Percentiles rank a stretch among this genome's conserved stretches.
Evolutionary conservation across 164 flowering plant genomes (phyloP).

Genomic region (Vitis labrusca): DNA sequence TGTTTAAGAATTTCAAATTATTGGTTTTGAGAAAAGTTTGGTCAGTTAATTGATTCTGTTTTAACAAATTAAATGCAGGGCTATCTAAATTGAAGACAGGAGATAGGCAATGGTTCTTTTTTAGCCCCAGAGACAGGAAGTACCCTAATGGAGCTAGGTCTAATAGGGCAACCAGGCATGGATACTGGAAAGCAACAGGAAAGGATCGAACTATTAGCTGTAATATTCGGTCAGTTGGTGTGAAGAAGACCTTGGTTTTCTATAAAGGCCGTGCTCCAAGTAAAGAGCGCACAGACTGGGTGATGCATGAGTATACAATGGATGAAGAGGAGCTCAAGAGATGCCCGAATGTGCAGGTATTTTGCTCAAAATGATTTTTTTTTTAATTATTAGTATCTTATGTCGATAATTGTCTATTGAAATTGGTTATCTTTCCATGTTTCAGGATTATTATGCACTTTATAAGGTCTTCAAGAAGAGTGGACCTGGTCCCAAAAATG

Average conservation of each 20-base stretch:
- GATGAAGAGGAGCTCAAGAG: constrained; percentile 88
- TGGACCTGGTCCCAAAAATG: constrained; percentile 98
- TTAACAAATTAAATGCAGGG: constrained; percentile 22
- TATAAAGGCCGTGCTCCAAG: constrained; percentile 85
- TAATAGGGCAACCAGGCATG: constrained; percentile 73
- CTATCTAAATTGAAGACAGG: constrained; percentile 60
- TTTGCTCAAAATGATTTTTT: neutral
- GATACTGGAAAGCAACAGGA: constrained; percentile 98
- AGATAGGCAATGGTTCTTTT: constrained; percentile 93
- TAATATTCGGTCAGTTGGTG: constrained; percentile 63
- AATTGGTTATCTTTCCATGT: neutral
- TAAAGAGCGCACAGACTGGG: constrained; percentile 94
- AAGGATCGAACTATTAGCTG: constrained; percentile 68
- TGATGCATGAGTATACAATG: constrained; percentile 92
- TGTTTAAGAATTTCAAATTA: neutral
- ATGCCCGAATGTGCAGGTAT: constrained; percentile 59
- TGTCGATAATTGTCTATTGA: neutral
- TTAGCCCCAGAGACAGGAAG: constrained; percentile 82
- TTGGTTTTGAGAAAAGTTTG: neutral
- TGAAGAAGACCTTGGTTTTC: constrained; percentile 84
- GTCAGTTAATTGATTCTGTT: too few species aligned
- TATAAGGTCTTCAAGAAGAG: constrained; percentile 86
- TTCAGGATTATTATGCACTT: constrained; percentile 76
- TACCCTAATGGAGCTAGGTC: constrained; percentile 84
- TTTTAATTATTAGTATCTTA: neutral